Evolutionary conservation across 805 yeast genomes (phyloP).

Genomic region (Tetrapisispora namnaoensis): DNA sequence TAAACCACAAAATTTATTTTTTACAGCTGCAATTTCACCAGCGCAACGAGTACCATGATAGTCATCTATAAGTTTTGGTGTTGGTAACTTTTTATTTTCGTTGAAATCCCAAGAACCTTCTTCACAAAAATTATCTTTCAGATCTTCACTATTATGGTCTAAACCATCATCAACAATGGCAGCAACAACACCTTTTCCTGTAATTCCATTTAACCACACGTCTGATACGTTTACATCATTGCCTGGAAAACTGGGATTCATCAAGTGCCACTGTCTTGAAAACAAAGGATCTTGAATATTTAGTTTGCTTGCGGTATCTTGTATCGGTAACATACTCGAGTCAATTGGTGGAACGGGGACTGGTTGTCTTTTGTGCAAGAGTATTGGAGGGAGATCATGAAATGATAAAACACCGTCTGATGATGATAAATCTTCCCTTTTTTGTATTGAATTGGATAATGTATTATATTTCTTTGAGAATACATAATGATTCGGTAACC

Average conservation of each 20-base stretch:
- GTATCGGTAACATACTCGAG: constrained; percentile 40
- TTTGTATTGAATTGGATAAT: constrained; percentile 2
- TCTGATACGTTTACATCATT: constrained; percentile 81
- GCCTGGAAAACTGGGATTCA: constrained; percentile 63
- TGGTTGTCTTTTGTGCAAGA: constrained; percentile 47
- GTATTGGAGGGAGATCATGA: constrained; percentile 45
- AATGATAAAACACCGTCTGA: constrained; percentile 31
- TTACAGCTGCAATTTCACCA: constrained; percentile 86
- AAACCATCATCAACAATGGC: constrained; percentile 94
- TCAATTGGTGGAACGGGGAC: constrained; percentile 39
- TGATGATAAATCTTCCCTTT: constrained; percentile 9
- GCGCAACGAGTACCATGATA: constrained; percentile 97
- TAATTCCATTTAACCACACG: constrained; percentile 71
- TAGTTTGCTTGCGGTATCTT: constrained; percentile 42
- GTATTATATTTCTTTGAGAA: constrained; percentile 40
- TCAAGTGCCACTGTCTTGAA: constrained; percentile 81
- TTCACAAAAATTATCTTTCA: constrained; percentile 53
- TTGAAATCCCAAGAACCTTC: constrained; percentile 94
- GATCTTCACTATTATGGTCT: constrained; percentile 70
- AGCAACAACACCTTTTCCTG: constrained; percentile 74
- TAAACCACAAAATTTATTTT: constrained; percentile 82
- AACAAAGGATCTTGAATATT: constrained; percentile 78
- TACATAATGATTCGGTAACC: constrained; percentile 52
- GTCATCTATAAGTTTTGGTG: constrained; percentile 72
- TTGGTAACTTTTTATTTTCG: constrained; percentile 62